Evolutionary conservation across 495 filamentous ascomycete species (phyloP), one percentile per base, ranked within the genome.

Genomic region (Trichocladium uniseriatum): DNA sequence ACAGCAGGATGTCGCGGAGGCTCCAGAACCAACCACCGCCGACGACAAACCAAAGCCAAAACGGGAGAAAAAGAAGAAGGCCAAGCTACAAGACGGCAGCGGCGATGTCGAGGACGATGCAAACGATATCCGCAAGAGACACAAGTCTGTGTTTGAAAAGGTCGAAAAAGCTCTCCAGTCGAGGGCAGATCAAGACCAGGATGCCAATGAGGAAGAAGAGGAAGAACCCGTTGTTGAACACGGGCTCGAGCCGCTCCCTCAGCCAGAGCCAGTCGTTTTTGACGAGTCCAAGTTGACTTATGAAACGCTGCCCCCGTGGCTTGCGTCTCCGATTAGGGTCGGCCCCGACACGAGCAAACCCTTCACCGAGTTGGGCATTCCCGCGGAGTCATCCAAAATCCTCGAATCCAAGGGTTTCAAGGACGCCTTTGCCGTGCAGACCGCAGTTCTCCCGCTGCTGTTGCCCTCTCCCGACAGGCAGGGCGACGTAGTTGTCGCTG

Each of bases 401-500:
- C 70, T 97, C 3, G 71, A 79, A 20, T 59, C 73, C 10, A 79
- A 81, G 52, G 79, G 82, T 1, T 87, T 85, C 62, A 74, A 75
- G 20, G 74, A 86, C 36, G 87, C 92, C 1, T 86, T 95, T 58
- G 83, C 90, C 1, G 83, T 96, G 0, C 91, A 97, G 62, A 80
- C 87, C 0, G 78, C 80, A 0, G 78, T 91, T 0, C 76, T 96
- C 22, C 89, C 89, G 6, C 68, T 94, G 24, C 75, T 96, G 3
- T 66, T 91, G 0, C 77, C 83, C 7, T 55, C 58, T 13, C 76
- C 76, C 0, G 62, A 65, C 14, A 62, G 77, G 47, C 64, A 73
- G 2, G 84, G 87, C 2, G 91, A 97, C 67, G 52, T 97, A 6
- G 84, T 92, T 43, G 78, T 97, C 14, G 89, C 88, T 18, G 91